phyloP scores from a whole-genome alignment of 2,329 filamentous ascomycete genomes.

The Colletotrichum musae region DNA sequence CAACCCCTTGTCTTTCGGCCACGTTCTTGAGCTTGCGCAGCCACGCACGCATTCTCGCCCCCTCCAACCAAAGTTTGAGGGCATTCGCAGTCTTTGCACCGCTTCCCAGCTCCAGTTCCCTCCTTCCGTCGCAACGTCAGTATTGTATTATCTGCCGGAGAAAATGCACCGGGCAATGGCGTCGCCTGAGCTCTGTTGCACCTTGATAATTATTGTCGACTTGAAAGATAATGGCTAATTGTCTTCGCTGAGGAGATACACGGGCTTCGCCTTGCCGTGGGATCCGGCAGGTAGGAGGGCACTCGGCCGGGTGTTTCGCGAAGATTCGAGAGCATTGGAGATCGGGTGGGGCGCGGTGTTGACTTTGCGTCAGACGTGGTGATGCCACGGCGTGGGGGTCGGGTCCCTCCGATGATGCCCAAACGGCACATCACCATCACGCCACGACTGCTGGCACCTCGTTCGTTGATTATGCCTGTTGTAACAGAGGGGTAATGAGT shows the following conservation, averaged over 20 bases:
- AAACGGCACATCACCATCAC: not conserved
- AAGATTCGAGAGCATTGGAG: conserved; percentile 30
- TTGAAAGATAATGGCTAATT: too few relatives aligned
- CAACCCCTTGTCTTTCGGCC: not conserved
- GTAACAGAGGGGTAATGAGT: conserved; percentile 26
- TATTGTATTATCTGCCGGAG: not conserved
- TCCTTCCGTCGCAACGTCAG: not conserved
- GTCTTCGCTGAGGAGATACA: too few relatives aligned
- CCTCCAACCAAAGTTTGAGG: conserved; percentile 9
- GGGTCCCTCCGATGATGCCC: not conserved
- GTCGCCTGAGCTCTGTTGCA: too few relatives aligned
- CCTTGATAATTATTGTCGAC: too few relatives aligned
- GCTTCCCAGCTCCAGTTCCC: not conserved
- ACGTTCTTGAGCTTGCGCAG: not conserved
- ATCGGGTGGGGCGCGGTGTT: conserved; percentile 15
- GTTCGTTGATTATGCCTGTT: not conserved
- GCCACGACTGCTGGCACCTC: not conserved
- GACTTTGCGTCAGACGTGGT: conserved; percentile 4
- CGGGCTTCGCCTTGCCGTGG: not conserved
- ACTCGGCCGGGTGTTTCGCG: conserved; percentile 22
- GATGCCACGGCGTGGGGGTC: not conserved
- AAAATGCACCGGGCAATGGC: not conserved
- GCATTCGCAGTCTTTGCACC: conserved; percentile 10
- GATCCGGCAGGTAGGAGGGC: not conserved
- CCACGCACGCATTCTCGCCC: not conserved